phyloP scores from a whole-genome alignment of 2,329 filamentous ascomycete genomes.

The Aureobasidium sp. region DNA sequence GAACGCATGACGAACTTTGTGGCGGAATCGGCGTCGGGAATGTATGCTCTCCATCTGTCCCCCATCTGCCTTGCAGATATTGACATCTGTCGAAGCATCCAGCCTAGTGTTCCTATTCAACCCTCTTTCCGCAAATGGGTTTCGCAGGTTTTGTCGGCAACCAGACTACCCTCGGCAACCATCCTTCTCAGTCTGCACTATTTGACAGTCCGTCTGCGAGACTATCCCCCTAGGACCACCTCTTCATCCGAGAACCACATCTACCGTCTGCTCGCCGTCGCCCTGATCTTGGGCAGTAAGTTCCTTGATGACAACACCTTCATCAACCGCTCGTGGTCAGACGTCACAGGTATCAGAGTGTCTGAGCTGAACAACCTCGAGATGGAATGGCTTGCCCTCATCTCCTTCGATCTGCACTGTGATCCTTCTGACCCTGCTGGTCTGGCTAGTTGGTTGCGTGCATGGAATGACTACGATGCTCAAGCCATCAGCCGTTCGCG shows the following conservation, averaged over 20 bases:
- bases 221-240: conserved; percentile 27
- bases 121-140: conserved; percentile 85
- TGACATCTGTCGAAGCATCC: conserved; percentile 55
- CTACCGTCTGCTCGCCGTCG: conserved; percentile 79
- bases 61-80: conserved; percentile 51
- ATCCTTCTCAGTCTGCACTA: conserved; percentile 89
- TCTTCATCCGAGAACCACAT: conserved; percentile 54
- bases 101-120: conserved; percentile 48
- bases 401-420: conserved; percentile 78
- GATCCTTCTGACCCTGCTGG: conserved; percentile 71
- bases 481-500: conserved; percentile 36
- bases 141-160: conserved; percentile 80
- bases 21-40: conserved; percentile 73
- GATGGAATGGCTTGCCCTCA: conserved; percentile 76
- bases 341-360: conserved; percentile 84
- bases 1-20: conserved; percentile 94
- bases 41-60: conserved; percentile 52
- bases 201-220: conserved; percentile 64
- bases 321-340: conserved; percentile 93
- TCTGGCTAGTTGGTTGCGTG: conserved; percentile 54
- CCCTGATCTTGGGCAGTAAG: conserved; percentile 82
- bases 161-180: conserved; percentile 79
- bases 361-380: conserved; percentile 77
- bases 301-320: conserved; percentile 97
- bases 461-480: conserved; percentile 56